Evolutionary conservation across 768 basidiomycete species (phyloP), one percentile per base, ranked within the genome.

Genomic region (Psilocybe azurescens): DNA sequence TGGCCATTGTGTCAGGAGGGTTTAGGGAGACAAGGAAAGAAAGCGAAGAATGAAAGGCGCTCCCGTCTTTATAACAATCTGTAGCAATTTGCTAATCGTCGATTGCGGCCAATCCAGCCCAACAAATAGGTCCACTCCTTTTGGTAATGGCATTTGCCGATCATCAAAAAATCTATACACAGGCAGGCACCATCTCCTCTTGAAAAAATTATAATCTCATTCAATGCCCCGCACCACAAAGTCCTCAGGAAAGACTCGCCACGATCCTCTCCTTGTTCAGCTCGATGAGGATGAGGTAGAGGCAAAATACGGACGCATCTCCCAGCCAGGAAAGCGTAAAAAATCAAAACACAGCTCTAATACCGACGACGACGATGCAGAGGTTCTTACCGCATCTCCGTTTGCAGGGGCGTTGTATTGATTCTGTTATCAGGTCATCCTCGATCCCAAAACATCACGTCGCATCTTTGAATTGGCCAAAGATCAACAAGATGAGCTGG

Each of bases 381-480:
- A 89, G 74, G 91, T 88, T 70, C 72, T 57, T 59, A 69, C 60
- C 72, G 48, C 61, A 59, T 67, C 53, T 50, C 52, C 61, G 50
- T 60, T 60, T 36, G 14, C 44, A n/a, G 46, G 46, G 29, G 49
- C 47, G 46, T 38, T 41, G 54, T 65, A 49, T 68, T 52, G 55
- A 60, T 36, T 57, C 7, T 62, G 41, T 64, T 44, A 57, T 48
- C 63, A 96, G 94, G 81, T 78, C 48, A 86, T 88, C 18, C 73
- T 95, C 63, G 93, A 95, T 71, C 83, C 89, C 2, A 93, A 90
- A 75, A 90, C 89, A 5, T 97, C 95, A 0, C 82, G 83, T 61
- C 89, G 87, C 67, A 97, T 99, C 53, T 90, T 99, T 66, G 91
- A 95, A 73, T 86, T 99, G 58, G 97, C 97, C 14, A 84, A 86